Evolutionary conservation across 345 rosid genomes (phyloP).

Genomic region (Salix dunnii): DNA sequence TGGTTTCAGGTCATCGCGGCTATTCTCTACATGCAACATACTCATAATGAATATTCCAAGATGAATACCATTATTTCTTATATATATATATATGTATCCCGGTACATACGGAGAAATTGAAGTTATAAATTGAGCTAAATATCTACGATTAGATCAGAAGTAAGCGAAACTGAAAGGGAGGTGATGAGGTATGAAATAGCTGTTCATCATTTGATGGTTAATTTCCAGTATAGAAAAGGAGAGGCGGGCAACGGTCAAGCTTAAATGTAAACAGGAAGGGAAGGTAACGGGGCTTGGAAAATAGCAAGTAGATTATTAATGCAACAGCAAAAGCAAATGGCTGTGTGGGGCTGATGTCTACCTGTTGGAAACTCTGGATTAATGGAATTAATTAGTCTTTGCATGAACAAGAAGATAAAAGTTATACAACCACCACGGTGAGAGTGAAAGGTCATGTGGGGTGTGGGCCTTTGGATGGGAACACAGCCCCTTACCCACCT

Average conservation of each 20-base stretch:
- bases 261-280: constrained; percentile 11
- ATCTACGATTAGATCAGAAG: no score
- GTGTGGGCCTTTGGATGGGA: constrained; percentile 24
- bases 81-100: no score
- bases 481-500: constrained; percentile 8
- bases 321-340: constrained; percentile 13
- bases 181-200: background rate
- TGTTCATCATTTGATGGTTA: background rate
- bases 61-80: no score
- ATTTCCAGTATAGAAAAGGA: background rate
- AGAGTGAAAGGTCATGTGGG: constrained; percentile 46
- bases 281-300: constrained; percentile 18
- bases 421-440: constrained; percentile 11
- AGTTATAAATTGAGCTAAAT: no score
- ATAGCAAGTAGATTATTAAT: constrained; percentile 21
- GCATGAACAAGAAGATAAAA: constrained; percentile 4
- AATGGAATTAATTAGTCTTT: background rate
- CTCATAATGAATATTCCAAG: no score
- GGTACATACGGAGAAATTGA: no score
- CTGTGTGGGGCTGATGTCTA: background rate
- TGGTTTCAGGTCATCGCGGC: no score
- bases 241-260: constrained; percentile 7
- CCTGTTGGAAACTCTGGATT: constrained; percentile 2
- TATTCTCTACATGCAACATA: no score
- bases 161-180: background rate